Evolutionary conservation across 441 rosid genomes (phyloP).

Genomic region (Dalechampia spathulata): DNA sequence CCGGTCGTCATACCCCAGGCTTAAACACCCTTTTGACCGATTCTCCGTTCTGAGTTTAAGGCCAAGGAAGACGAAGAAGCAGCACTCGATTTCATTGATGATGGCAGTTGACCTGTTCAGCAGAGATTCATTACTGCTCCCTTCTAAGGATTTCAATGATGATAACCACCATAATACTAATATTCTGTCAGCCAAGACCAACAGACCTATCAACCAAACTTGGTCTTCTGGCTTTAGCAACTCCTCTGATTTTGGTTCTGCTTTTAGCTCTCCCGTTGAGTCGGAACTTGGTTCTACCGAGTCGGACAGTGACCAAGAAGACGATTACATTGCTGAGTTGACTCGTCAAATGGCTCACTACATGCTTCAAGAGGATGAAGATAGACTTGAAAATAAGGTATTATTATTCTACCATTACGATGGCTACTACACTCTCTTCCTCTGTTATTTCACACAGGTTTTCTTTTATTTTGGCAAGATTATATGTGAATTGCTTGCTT

Average conservation of each 20-base stretch:
- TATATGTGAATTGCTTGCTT: background rate
- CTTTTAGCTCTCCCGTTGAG: conserved; percentile 24
- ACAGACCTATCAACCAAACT: background rate
- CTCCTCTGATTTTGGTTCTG: conserved; percentile 26
- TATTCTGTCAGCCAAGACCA: background rate
- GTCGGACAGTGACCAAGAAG: conserved; percentile 40
- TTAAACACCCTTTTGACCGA: background rate
- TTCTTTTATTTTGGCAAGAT: background rate
- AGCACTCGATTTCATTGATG: conserved; percentile 13
- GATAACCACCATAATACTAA: background rate
- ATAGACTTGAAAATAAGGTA: conserved; percentile 28
- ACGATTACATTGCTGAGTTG: conserved; percentile 50
- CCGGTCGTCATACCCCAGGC: background rate
- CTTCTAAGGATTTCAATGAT: conserved; percentile 11
- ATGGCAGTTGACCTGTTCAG: conserved; percentile 40
- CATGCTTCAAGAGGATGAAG: conserved; percentile 72
- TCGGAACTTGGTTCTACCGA: conserved; percentile 27
- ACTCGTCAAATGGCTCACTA: conserved; percentile 74
- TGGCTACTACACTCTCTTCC: background rate
- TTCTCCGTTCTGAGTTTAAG: background rate
- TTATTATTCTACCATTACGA: background rate
- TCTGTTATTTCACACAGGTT: background rate
- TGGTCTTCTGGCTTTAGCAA: conserved; percentile 10
- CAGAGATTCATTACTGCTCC: conserved; percentile 21
- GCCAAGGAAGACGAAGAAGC: background rate